phyloP scores from a whole-genome alignment of 139 green algal genomes.

The Trebouxia sp. region DNA sequence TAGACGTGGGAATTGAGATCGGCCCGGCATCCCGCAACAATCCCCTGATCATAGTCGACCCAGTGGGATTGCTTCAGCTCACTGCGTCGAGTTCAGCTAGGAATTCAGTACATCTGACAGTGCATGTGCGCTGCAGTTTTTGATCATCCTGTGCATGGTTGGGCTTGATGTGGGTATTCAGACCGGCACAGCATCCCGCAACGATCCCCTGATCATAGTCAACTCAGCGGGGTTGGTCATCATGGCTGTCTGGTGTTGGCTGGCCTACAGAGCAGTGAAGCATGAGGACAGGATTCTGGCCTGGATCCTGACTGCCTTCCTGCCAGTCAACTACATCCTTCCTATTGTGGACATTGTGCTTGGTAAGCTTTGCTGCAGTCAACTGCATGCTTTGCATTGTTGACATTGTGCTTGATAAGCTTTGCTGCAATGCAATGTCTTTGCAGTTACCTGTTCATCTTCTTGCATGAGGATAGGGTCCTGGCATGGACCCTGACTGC shows the following conservation, averaged over 20 bases:
- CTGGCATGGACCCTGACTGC: background rate
- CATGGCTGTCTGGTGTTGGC: background rate
- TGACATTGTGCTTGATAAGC: background rate
- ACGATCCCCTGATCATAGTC: conserved; percentile 31
- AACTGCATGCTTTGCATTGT: background rate
- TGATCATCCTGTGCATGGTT: conserved; percentile 35
- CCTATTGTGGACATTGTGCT: conserved; percentile 31
- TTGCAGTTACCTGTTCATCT: background rate
- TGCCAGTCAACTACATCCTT: conserved; percentile 22
- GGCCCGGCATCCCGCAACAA: background rate
- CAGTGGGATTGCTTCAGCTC: conserved; percentile 27
- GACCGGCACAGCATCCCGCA: background rate
- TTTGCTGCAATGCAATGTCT: background rate
- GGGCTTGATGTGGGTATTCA: conserved; percentile 33
- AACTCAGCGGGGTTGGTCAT: conserved; percentile 36
- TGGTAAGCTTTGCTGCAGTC: conserved; percentile 17
- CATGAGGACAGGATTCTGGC: conserved; percentile 5
- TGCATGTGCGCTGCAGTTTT: conserved; percentile 26
- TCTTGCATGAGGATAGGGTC: conserved; percentile 11
- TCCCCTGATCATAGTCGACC: conserved; percentile 29
- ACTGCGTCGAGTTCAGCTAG: background rate
- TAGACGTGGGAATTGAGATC: conserved; percentile 27
- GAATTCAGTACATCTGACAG: background rate
- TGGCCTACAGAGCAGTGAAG: conserved; percentile 24
- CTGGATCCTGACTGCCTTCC: background rate